phyloP scores from a whole-genome alignment of 106 monocot genomes.

The Amphibolis antarctica region DNA sequence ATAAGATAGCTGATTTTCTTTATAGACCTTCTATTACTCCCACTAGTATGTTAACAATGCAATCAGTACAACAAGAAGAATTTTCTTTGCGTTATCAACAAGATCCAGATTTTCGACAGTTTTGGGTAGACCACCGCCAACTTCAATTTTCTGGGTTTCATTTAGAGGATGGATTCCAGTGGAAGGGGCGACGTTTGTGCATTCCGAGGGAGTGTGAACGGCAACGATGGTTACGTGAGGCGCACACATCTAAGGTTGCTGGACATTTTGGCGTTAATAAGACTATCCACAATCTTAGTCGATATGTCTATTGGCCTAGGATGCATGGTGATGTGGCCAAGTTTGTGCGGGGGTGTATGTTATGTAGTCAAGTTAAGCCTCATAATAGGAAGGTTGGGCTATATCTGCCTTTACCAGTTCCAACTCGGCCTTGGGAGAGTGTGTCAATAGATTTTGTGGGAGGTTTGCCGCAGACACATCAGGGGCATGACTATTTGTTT shows the following conservation, averaged over 20 bases:
- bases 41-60: not conserved
- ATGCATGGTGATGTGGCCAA: not conserved
- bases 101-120: not conserved
- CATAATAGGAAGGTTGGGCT: conserved; percentile 6
- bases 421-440: conserved; percentile 6
- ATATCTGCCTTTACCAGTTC: not conserved
- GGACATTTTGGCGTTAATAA: not conserved
- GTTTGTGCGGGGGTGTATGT: not conserved
- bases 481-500: no score
- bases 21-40: not conserved
- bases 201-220: not conserved
- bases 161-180: not conserved
- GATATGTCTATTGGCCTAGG: conserved; percentile 1
- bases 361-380: conserved; percentile 4
- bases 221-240: not conserved
- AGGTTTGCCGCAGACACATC: not conserved
- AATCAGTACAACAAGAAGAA: not conserved
- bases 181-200: not conserved
- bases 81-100: not conserved
- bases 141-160: not conserved
- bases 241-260: conserved; percentile 1
- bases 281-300: not conserved
- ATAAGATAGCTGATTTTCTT: conserved; percentile 2
- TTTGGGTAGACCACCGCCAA: not conserved
- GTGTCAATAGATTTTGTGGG: conserved; percentile 11